Evolutionary conservation across 495 filamentous ascomycete species (phyloP), one percentile per base, ranked within the genome.

Genomic region (Penicillium lagena): DNA sequence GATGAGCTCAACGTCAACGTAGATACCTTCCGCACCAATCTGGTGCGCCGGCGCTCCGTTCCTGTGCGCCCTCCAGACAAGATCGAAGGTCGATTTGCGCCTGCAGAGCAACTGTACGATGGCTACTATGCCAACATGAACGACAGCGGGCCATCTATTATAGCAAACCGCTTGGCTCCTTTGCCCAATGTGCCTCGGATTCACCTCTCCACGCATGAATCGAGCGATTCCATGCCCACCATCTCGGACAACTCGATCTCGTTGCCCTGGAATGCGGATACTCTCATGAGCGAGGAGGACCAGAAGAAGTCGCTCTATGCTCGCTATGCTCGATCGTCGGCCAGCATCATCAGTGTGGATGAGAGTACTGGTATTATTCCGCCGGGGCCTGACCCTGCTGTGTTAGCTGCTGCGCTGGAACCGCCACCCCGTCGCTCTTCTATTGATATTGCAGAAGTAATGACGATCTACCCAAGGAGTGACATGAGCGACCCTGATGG

Each of bases 1-100:
- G 90, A 97, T 51, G 93, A 96, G 54, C 77, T 98, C 45, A 95
- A 96, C 52, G 81, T 97, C 12, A 78, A 95, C 17, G 87, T 91
- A 0, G 87, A 96, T 55, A 89, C 88, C 0, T 97, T 96, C 67
- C 89, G 85, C 38, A 77, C 82, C 0, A 82, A 82, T 13, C 30
- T 39, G n/a, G 39, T 51, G 1, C 52, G 55, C 5, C 9, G 80
- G 81, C 49, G 81, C 79, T 43, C 72, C n/a, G 60, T 75, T 38
- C 76, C 84, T 4, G 63, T 96, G 17, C 79, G 82, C 37, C 93
- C 93, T 0, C 80, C 85, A 1, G 81, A 82, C 42, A 73, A 75
- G 30, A 48, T 96, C 35, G 83, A 87, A 51, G 89, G 89, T 30
- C 74, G 73, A 29, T 64, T 75, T 48, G 56, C 57, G 27, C 62